Evolutionary conservation across 2,329 filamentous ascomycete genomes (phyloP).

Genomic region (Cercospora nicotianae): DNA sequence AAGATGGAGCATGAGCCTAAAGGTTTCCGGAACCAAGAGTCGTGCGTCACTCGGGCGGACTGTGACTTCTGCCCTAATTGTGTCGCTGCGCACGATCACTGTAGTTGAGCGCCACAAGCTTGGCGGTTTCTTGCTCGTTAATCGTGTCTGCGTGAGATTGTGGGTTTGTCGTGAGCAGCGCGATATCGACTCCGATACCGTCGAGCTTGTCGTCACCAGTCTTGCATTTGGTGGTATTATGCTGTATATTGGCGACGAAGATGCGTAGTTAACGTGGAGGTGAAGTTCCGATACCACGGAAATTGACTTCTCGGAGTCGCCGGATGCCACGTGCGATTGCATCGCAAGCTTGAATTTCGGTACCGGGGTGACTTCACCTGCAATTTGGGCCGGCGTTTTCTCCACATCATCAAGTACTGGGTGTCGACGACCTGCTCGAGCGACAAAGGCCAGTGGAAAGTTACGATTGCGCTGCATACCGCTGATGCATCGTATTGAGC

Average conservation of each 20-base stretch:
- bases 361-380: neutral
- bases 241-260: neutral
- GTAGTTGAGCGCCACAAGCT: neutral
- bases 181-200: neutral
- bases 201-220: neutral
- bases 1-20: neutral
- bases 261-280: neutral
- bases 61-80: neutral
- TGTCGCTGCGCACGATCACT: neutral
- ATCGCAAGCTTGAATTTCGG: neutral
- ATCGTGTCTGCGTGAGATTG: neutral
- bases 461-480: neutral
- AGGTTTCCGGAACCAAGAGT: neutral
- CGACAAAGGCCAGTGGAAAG: neutral
- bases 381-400: neutral
- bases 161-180: neutral
- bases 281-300: neutral
- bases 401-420: neutral
- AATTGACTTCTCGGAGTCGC: neutral
- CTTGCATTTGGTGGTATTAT: neutral
- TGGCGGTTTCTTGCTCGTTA: neutral
- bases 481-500: neutral
- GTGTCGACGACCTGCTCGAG: neutral
- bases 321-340: neutral
- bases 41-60: neutral